Percentiles rank a stretch among this genome's conserved stretches.
phyloP scores from a whole-genome alignment of 2,329 filamentous ascomycete species.

The Sporothrix dimorphospora region DNA sequence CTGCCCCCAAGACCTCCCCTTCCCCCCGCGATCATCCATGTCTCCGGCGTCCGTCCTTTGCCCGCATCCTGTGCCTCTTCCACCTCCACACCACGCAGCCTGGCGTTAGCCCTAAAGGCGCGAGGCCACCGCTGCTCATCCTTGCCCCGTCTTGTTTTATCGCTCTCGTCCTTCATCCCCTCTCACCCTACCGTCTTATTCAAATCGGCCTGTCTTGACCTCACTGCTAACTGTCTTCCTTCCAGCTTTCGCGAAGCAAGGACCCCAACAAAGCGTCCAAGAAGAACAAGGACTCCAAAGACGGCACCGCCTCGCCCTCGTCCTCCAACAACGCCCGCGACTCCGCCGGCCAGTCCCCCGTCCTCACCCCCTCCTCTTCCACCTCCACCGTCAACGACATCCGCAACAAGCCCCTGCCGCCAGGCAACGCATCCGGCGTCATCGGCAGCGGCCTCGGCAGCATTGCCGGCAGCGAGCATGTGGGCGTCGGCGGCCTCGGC shows the following conservation, averaged over 20 bases:
- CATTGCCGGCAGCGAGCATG: constrained; percentile 19
- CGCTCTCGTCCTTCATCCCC: not conserved
- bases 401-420: constrained; percentile 77
- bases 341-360: constrained; percentile 59
- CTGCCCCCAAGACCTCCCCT: not conserved
- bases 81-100: not conserved
- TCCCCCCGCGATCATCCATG: not conserved
- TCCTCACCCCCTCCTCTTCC: constrained; percentile 82
- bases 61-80: not conserved
- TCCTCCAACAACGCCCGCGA: constrained; percentile 59
- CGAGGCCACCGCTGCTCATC: not conserved
- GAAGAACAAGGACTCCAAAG: constrained; percentile 72
- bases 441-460: constrained; percentile 47
- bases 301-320: constrained; percentile 80
- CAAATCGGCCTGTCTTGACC: no score
- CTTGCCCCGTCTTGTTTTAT: not conserved
- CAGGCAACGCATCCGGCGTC: constrained; percentile 51
- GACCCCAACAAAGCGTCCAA: constrained; percentile 80
- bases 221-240: not conserved
- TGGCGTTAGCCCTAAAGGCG: not conserved
- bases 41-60: not conserved
- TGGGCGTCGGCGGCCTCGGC: constrained; percentile 33
- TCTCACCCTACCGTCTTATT: no score
- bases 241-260: constrained; percentile 88
- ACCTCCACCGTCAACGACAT: constrained; percentile 83